A percentile compares a stretch with the other conserved stretches of the same genome.
Evolutionary conservation across 1,284 basidiomycete genomes (phyloP).

Genomic region (Serendipita sp.): DNA sequence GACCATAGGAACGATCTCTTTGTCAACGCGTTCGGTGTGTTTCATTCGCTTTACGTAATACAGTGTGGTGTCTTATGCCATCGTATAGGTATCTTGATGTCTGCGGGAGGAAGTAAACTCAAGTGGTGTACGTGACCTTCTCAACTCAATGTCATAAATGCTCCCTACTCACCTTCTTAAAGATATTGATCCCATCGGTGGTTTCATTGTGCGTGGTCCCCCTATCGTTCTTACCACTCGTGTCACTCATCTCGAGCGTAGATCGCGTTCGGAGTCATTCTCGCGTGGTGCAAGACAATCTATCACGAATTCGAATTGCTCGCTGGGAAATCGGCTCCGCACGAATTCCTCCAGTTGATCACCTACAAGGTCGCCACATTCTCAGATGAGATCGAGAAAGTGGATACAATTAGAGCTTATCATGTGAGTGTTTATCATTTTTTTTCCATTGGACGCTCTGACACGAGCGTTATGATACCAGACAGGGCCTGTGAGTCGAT

Average conservation of each 20-base stretch:
- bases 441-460: not conserved
- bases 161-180: constrained; percentile 7
- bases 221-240: not conserved
- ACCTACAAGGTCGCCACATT: constrained; percentile 90
- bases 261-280: constrained; percentile 69
- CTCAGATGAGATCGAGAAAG: constrained; percentile 66
- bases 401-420: constrained; percentile 83
- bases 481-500: constrained; percentile 7
- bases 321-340: constrained; percentile 81
- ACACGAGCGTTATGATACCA: constrained; percentile 6
- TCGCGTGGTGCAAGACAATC: constrained; percentile 67
- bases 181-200: constrained; percentile 74
- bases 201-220: constrained; percentile 43
- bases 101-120: constrained; percentile 78
- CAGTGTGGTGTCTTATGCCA: constrained; percentile 18
- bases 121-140: constrained; percentile 50
- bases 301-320: constrained; percentile 75
- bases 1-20: constrained; percentile 87
- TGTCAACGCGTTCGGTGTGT: constrained; percentile 60
- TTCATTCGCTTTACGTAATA: constrained; percentile 5
- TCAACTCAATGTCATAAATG: not conserved
- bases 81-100: constrained; percentile 68
- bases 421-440: constrained; percentile 39
- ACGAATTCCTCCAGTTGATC: constrained; percentile 80
- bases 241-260: constrained; percentile 22